phyloP scores from a whole-genome alignment of 108 stramenopile species.

The Cyclostephanos tholiformis region DNA sequence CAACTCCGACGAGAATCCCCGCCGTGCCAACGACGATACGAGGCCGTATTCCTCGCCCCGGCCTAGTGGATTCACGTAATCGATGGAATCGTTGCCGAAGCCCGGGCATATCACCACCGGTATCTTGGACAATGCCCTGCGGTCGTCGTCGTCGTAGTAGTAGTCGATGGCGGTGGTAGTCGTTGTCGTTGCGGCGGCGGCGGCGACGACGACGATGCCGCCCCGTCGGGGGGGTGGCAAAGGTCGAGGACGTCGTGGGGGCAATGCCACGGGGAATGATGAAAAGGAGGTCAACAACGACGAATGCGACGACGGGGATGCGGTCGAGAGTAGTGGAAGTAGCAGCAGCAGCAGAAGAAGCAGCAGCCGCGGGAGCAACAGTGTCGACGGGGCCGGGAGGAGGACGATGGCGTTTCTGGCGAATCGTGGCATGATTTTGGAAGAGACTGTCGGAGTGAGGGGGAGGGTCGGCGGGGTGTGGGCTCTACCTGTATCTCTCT shows the following conservation, averaged over 20 bases:
- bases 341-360: not conserved
- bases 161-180: too few species aligned
- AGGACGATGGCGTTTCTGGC: not conserved
- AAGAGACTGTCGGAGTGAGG: too few species aligned
- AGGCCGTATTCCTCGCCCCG: constrained; percentile 52
- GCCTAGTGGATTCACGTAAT: constrained; percentile 64
- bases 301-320: not conserved
- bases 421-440: not conserved
- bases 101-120: constrained; percentile 71
- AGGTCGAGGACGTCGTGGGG: too few species aligned
- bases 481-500: too few species aligned
- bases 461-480: too few species aligned
- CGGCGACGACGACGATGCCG: not conserved
- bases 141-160: not conserved
- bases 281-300: not conserved
- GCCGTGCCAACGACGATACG: constrained; percentile 45
- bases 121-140: constrained; percentile 17
- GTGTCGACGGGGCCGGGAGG: not conserved
- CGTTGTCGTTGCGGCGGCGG: too few species aligned
- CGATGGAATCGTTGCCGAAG: constrained; percentile 82
- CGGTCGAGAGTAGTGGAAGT: not conserved
- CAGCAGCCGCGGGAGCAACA: not conserved
- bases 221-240: too few species aligned
- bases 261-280: too few species aligned
- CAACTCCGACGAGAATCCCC: constrained; percentile 59